phyloP scores from a whole-genome alignment of 257 asterid genomes.

The Schizonepeta tenuifolia region DNA sequence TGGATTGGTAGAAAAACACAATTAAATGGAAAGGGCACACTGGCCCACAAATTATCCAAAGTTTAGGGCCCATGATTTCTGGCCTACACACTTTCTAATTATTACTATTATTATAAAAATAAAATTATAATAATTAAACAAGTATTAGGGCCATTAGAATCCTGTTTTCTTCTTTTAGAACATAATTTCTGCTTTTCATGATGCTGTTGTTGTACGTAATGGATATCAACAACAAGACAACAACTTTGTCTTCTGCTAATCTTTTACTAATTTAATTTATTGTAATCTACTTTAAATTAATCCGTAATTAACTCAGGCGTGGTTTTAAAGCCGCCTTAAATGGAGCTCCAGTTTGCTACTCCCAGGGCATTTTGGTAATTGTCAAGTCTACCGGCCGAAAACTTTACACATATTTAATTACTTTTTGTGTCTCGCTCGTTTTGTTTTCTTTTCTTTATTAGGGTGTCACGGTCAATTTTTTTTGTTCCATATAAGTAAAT shows the following conservation, averaged over 20 bases:
- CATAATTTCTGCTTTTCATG: conserved; percentile 39
- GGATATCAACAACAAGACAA: conserved; percentile 14
- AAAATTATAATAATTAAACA: conserved; percentile 13
- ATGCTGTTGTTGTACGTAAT: conserved; percentile 39
- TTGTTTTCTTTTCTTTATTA: too few relatives aligned
- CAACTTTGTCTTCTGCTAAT: conserved; percentile 1
- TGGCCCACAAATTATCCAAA: conserved; percentile 43
- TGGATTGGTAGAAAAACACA: conserved; percentile 21
- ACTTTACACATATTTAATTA: not conserved
- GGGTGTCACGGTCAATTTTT: too few relatives aligned
- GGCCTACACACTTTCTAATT: conserved; percentile 33
- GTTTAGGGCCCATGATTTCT: conserved; percentile 39
- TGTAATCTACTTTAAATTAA: conserved; percentile 1
- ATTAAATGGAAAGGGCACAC: not conserved
- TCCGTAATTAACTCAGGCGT: conserved; percentile 49
- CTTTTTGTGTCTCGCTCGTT: too few relatives aligned
- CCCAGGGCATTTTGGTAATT: conserved; percentile 19
- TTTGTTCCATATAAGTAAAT: too few relatives aligned
- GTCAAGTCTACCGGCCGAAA: not conserved
- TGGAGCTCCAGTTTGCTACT: conserved; percentile 6
- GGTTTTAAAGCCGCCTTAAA: conserved; percentile 35
- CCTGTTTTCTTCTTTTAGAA: conserved; percentile 31
- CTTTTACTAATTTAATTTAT: not conserved
- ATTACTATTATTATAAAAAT: not conserved
- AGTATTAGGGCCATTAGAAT: conserved; percentile 32